Conservation (phyloP, 2,329 filamentous ascomycete species). For the Drechslerella coelobrocha region DNA sequence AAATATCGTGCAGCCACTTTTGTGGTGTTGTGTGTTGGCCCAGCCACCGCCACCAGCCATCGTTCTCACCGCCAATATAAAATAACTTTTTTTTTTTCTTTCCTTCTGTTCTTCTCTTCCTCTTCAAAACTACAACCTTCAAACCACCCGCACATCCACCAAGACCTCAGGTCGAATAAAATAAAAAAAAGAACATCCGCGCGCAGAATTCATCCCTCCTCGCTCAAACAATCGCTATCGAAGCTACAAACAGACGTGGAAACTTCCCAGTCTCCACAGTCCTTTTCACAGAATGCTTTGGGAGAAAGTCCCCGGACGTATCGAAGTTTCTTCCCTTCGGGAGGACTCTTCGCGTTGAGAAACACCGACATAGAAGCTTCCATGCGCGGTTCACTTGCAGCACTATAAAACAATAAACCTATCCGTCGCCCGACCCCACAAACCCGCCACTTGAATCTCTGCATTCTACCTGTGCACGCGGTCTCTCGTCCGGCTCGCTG, state of each 20-base stretch:
- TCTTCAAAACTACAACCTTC: not conserved
- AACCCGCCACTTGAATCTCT: slow-evolving; percentile 55
- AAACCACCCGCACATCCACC: not conserved
- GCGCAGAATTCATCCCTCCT: slow-evolving; percentile 67
- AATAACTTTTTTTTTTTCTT: not conserved
- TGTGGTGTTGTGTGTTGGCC: not conserved
- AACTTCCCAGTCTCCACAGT: slow-evolving; percentile 59
- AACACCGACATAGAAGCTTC: slow-evolving; percentile 99
- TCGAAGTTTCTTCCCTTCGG: slow-evolving; percentile 65
- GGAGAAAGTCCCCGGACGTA: slow-evolving; percentile 99
- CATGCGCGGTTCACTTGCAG: slow-evolving; percentile 74
- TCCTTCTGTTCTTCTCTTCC: not conserved
- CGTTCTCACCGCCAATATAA: not conserved
- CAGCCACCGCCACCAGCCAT: not conserved
- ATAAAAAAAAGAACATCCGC: not conserved
- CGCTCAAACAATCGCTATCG: slow-evolving; percentile 99
- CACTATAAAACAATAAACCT: slow-evolving; percentile 64
- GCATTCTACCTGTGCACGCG: too few relatives aligned
- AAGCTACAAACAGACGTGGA: slow-evolving; percentile 90
- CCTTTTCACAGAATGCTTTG: slow-evolving; percentile 74
- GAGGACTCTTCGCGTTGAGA: slow-evolving; percentile 75
- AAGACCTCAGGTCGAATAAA: too few relatives aligned
- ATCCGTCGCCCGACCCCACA: slow-evolving; percentile 55
- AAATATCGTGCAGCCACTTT: too few relatives aligned
- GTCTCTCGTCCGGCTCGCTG: slow-evolving; percentile 54